Percentiles rank a stretch among this genome's conserved stretches.
phyloP scores from a whole-genome alignment of 257 asterid species.

The Echium plantagineum region DNA sequence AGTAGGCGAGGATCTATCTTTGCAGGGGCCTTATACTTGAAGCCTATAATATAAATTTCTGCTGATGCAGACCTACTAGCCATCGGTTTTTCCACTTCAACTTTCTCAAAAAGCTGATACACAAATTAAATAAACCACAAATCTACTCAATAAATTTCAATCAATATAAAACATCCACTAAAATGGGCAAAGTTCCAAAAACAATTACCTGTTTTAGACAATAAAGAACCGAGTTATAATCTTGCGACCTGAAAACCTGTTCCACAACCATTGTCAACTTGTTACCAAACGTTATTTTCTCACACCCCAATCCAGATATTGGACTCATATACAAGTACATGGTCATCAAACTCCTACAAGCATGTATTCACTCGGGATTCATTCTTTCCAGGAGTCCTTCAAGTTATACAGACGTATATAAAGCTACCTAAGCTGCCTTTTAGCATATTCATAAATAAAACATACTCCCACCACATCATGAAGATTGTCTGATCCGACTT shows the following conservation, averaged over 20 bases:
- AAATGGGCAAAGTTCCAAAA: neutral
- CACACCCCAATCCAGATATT: too few species aligned
- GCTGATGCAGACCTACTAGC: conserved; percentile 91
- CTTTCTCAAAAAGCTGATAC: conserved; percentile 82
- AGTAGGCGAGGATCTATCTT: conserved; percentile 97
- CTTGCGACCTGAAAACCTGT: conserved; percentile 94
- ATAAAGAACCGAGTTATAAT: conserved; percentile 70
- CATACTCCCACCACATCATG: too few species aligned
- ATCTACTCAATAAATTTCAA: conserved; percentile 4
- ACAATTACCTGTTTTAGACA: conserved; percentile 77
- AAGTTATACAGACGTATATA: too few species aligned
- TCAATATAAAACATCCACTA: neutral
- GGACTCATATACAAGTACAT: too few species aligned
- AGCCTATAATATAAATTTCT: conserved; percentile 67
- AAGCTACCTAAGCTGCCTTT: too few species aligned
- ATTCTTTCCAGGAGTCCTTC: too few species aligned
- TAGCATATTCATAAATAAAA: too few species aligned
- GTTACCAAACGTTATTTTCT: neutral
- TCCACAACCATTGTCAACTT: neutral
- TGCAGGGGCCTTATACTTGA: conserved; percentile 82
- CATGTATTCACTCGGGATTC: too few species aligned
- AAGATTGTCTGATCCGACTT: too few species aligned
- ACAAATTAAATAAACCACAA: neutral
- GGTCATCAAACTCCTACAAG: too few species aligned
- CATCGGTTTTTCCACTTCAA: conserved; percentile 86